Base-by-base conservation (phyloP, 2,329 filamentous ascomycete species). In the Aplosporella prunicola region DNA sequence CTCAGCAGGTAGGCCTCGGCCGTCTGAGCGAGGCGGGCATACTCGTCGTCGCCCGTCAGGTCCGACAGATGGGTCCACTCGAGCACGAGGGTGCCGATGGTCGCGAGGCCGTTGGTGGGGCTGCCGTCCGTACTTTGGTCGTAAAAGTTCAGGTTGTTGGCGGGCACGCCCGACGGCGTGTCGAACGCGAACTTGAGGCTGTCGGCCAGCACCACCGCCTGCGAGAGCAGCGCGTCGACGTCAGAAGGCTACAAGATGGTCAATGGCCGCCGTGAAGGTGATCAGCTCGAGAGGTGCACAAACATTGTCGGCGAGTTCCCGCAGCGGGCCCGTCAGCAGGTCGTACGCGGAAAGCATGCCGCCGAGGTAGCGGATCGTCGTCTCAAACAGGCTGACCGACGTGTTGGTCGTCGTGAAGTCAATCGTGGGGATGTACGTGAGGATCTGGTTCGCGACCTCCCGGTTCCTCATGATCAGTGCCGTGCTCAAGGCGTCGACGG, bases 1-100 rank as follows among this genome's bases (percentile, higher is more conserved):
- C 71, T 58, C 9, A 93, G 61, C 11, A 93, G 71, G 50, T 85
- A 80, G 0, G 67, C 66, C 58, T 93, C 74, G 10, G 70, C 84
- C 43, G 69, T 76, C 44, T 84, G 75, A 4, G 73, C 71, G 3
- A 93, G 64, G 5, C 71, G 46, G 3, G 68, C 80, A 51, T 91
- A 93, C 16, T 71, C 70, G 0, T 57, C 43, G 51, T 88, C 68
- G 1, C 78, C 78, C 0, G 79, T 81, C 35, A 93, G 58, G 53
- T 93, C 85, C 23, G 80, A 80, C 5, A 93, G 69, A 6, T 73
- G 81, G 2, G 80, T 83, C 84, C 85, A 93, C 62, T 94, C 87
- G 1, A 93, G 69, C 1, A 89, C 76, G 20, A 93, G 63, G 1
- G 82, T 85, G 16, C 86, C 86, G 16, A 78, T 75, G 2, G 80